Evolutionary conservation across 2,329 filamentous ascomycete species (phyloP).

Genomic region (Nothophaeocryptopus gaeumannii): DNA sequence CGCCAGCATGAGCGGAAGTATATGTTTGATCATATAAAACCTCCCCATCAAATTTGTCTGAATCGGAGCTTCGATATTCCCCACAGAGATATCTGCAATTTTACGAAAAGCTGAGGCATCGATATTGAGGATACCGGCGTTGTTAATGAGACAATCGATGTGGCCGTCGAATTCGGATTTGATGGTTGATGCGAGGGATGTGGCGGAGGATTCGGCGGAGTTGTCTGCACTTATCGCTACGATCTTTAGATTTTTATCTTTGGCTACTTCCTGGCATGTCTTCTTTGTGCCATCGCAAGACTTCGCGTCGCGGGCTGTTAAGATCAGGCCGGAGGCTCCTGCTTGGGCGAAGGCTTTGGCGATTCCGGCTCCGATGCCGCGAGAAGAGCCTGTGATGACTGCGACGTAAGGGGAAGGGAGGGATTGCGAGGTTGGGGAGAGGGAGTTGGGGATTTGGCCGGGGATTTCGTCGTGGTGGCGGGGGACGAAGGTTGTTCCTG

Average conservation of each 20-base stretch:
- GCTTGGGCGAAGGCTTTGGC: slow-evolving; percentile 33
- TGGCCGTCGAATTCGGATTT: slow-evolving; percentile 1
- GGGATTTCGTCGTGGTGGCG: slow-evolving; percentile 5
- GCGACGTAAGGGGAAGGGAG: slow-evolving; percentile 25
- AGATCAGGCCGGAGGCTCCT: slow-evolving; percentile 30
- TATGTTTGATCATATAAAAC: slow-evolving; percentile 23
- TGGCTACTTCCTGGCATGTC: slow-evolving; percentile 14
- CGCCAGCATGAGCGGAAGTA: slow-evolving; percentile 15
- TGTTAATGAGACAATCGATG: slow-evolving; percentile 17
- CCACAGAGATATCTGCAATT: slow-evolving; percentile 9
- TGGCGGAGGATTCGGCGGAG: not conserved
- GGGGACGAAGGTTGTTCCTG: slow-evolving; percentile 3
- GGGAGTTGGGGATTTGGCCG: not conserved
- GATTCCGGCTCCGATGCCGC: slow-evolving; percentile 33
- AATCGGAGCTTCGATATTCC: slow-evolving; percentile 12
- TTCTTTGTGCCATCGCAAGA: slow-evolving; percentile 24
- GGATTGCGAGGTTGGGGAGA: not conserved
- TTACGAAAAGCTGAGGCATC: slow-evolving; percentile 6
- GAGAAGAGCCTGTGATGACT: slow-evolving; percentile 36
- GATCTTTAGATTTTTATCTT: not conserved
- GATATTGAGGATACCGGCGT: slow-evolving; percentile 11
- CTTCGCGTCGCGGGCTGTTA: slow-evolving; percentile 26
- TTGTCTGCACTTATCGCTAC: not conserved
- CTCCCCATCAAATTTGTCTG: slow-evolving; percentile 16
- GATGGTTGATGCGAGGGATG: not conserved